phyloP scores from a whole-genome alignment of 2,329 filamentous ascomycete genomes.

The Trichoderma sp. region DNA sequence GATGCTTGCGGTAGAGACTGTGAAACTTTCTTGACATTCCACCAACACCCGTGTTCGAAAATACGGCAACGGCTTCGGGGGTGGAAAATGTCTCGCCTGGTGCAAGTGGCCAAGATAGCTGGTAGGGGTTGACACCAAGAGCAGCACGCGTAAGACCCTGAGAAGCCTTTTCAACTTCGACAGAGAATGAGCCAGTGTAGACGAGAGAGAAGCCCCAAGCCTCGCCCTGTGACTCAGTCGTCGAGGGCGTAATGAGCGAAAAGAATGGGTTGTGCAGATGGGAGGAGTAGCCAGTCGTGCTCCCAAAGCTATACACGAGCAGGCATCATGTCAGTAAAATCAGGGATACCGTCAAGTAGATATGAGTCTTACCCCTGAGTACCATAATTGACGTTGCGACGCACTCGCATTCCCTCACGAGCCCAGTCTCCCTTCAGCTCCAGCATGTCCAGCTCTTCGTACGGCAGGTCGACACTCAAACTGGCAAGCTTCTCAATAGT shows the following conservation, averaged over 20 bases:
- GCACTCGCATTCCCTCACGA: constrained; percentile 54
- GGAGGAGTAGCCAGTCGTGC: constrained; percentile 60
- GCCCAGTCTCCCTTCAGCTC: constrained; percentile 63
- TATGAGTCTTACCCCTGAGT: constrained; percentile 45
- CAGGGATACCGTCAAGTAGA: no score
- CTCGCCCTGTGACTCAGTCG: constrained; percentile 60
- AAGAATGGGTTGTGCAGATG: constrained; percentile 66
- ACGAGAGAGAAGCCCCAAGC: constrained; percentile 65
- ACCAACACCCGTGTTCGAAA: constrained; percentile 57
- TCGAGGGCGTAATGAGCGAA: constrained; percentile 52
- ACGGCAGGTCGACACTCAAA: constrained; percentile 60
- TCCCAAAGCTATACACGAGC: constrained; percentile 51
- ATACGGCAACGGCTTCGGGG: constrained; percentile 62
- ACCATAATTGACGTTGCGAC: constrained; percentile 56
- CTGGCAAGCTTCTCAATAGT: constrained; percentile 58
- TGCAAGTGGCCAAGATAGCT: constrained; percentile 56
- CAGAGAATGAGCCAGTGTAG: constrained; percentile 62
- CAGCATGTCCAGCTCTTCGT: constrained; percentile 60
- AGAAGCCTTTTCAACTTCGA: constrained; percentile 60
- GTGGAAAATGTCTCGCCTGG: constrained; percentile 58
- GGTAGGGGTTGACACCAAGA: constrained; percentile 59
- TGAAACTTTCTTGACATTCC: constrained; percentile 63
- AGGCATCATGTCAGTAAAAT: neutral
- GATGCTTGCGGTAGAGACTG: constrained; percentile 58
- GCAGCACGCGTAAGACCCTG: constrained; percentile 60